A percentile compares a stretch with the other conserved stretches of the same genome.
Conservation (phyloP, 2,329 filamentous ascomycete species). For the Daldinia eschscholtzii region DNA sequence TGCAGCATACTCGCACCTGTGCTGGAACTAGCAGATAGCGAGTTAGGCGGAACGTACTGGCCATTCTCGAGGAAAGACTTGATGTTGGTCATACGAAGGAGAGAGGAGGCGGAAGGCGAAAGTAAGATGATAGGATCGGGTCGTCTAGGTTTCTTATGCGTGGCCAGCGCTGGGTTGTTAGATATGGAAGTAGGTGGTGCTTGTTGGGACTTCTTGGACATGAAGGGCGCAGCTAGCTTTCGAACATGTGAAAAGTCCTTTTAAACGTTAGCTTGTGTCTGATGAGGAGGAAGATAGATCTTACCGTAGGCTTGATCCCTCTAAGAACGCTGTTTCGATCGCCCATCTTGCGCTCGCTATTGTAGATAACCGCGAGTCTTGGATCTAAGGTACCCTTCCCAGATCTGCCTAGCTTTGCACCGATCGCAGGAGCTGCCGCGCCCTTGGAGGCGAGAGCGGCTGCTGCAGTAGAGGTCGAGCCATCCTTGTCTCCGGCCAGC, state of each 20-base stretch:
- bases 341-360: constrained; percentile 89
- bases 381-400: constrained; percentile 81
- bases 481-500: constrained; percentile 74
- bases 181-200: constrained; percentile 54
- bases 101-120: constrained; percentile 93
- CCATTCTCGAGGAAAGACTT: constrained; percentile 92
- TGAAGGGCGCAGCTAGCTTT: constrained; percentile 84
- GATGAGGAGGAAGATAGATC: constrained; percentile 49
- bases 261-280: constrained; percentile 20
- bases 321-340: constrained; percentile 90
- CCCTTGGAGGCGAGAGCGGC: constrained; percentile 57
- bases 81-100: constrained; percentile 95
- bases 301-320: constrained; percentile 88
- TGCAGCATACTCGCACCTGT: constrained; percentile 85
- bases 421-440: constrained; percentile 56
- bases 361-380: constrained; percentile 87
- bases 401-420: constrained; percentile 63
- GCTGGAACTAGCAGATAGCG: constrained; percentile 67
- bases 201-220: constrained; percentile 69
- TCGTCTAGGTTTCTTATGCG: constrained; percentile 67
- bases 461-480: constrained; percentile 58
- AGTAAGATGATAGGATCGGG: constrained; percentile 94
- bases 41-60: constrained; percentile 81
- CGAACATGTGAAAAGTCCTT: constrained; percentile 97
- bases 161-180: constrained; percentile 61